Base-by-base conservation (phyloP, 2,329 filamentous ascomycete species). In the Conoideocrella luteorostrata region DNA sequence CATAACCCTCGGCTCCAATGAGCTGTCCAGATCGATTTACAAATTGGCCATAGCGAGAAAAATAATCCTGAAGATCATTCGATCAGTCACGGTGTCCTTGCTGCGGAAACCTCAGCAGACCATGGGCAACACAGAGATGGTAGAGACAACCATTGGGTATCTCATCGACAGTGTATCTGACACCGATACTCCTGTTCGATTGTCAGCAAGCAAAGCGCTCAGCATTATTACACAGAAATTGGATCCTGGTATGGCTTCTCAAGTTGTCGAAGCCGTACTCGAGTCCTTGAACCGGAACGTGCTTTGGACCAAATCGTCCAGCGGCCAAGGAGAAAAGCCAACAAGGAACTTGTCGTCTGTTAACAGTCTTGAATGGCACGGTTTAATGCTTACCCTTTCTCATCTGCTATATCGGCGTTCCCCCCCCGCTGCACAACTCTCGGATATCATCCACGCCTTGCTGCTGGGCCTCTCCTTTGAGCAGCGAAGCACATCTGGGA, bases 201-300 rank as follows among this genome's bases (percentile, higher is more conserved):
- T 95, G 54, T 86, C 91, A 24, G 88, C 91, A 17, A 95, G 89
- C 62, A 98, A 98, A 66, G 86, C 89, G 4, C 76, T 97, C 35
- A 95, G 89, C 62, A 77, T 95, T 42, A 81, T 97, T 51, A 84
- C 90, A 0, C 69, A 94, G 40, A 90, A 86, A 52, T 67, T 98
- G 7, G 80, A 89, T 35, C 65, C 78, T 0, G 84, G 84, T 18
- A 89, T 96, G 84, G 88, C 87, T 1, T 76, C 78, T 1, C 86
- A 97, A 57, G 84, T 98, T 10, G 82, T 96, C 11, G 86, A 95
- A 47, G 89, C 87, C 1, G 83, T 97, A 10, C 74, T 95, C 23
- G 85, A 84, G 64, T 88, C 62, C 51, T 80, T 73, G 62, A 73
- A 73, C 43, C 66, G 69, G 10, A 82, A 80, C 44, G 71, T 82